These are phyloP conservation scores for Olyra latifolia DNA, from an alignment of 176 grass and related monocot genomes.

Conservation along the genomic window DNA sequence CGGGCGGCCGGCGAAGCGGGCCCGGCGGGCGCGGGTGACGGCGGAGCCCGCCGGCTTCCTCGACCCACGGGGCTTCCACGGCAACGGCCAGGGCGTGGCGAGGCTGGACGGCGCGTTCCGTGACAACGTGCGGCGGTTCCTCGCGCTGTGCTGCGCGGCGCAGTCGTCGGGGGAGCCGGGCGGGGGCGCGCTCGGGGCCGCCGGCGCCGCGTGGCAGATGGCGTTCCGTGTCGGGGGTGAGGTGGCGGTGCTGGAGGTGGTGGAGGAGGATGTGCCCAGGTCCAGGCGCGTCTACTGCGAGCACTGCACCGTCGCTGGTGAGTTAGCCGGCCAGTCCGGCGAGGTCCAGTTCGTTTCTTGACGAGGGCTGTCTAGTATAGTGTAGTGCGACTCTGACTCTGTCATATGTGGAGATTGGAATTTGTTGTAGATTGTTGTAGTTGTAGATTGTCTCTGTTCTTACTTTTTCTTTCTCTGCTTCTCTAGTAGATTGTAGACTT, in stretches of 20 bases:
- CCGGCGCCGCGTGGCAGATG: conserved; percentile 38
- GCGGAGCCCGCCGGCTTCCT: conserved; percentile 17
- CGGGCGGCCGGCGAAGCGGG: conserved; percentile 52
- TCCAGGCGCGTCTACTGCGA: conserved; percentile 54
- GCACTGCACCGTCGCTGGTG: conserved; percentile 69
- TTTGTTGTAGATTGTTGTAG: too few relatives aligned
- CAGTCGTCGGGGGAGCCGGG: not conserved
- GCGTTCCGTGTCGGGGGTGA: conserved; percentile 17
- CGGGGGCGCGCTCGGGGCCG: not conserved
- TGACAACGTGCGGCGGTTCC: conserved; percentile 42
- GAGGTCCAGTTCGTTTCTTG: not conserved
- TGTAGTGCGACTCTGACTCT: not conserved
- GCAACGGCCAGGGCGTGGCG: not conserved
- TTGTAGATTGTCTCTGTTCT: too few relatives aligned
- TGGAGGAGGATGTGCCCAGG: conserved; percentile 67
- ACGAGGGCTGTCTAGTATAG: not conserved
- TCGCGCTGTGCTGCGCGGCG: conserved; percentile 19
- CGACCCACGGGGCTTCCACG: conserved; percentile 42
- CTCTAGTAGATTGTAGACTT: too few relatives aligned
- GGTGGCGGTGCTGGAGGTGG: conserved; percentile 39
- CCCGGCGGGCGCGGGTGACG: conserved; percentile 43
- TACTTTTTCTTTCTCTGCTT: too few relatives aligned
- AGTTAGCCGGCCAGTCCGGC: conserved; percentile 5
- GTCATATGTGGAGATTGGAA: not conserved
- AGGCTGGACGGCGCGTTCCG: conserved; percentile 37